Evolutionary conservation across 2,329 filamentous ascomycete species (phyloP).

Genomic region (Arthroderma sp.): DNA sequence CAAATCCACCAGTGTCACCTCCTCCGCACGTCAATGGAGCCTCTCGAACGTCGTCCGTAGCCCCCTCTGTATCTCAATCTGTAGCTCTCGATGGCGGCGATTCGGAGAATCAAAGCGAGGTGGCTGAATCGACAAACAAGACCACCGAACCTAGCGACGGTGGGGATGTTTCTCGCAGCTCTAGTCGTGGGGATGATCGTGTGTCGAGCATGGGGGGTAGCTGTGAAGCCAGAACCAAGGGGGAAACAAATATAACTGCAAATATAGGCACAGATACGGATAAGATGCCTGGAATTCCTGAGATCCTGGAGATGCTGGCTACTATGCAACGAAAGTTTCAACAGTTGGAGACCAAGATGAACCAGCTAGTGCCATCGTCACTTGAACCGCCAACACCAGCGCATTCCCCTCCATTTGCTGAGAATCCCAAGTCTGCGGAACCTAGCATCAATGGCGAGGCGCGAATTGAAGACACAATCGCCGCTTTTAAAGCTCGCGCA

Average conservation of each 20-base stretch:
- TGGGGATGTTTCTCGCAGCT: neutral
- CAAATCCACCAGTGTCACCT: neutral
- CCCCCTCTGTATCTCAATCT: neutral
- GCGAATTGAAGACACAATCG: neutral
- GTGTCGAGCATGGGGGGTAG: neutral
- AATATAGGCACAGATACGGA: neutral
- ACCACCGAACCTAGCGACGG: neutral
- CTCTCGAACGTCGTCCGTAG: neutral
- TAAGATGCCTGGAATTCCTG: constrained; percentile 1
- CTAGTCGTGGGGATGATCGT: neutral
- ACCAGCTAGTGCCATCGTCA: neutral
- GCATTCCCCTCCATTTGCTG: neutral
- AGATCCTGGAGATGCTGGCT: neutral
- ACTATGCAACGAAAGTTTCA: neutral
- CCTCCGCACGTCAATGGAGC: neutral
- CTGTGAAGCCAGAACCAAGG: neutral
- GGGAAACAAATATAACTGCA: neutral
- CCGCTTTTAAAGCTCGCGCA: neutral
- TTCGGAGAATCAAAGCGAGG: neutral
- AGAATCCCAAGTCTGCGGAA: neutral
- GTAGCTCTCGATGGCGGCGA: neutral
- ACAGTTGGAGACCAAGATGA: constrained; percentile 1
- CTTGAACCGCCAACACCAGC: neutral
- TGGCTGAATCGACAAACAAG: neutral
- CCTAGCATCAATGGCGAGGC: neutral